A percentile compares a stretch with the other conserved stretches of the same genome.
These are phyloP conservation scores for Chrysoporthe puriensis DNA, from an alignment of 2,329 filamentous ascomycete genomes.

Conservation along the genomic window DNA sequence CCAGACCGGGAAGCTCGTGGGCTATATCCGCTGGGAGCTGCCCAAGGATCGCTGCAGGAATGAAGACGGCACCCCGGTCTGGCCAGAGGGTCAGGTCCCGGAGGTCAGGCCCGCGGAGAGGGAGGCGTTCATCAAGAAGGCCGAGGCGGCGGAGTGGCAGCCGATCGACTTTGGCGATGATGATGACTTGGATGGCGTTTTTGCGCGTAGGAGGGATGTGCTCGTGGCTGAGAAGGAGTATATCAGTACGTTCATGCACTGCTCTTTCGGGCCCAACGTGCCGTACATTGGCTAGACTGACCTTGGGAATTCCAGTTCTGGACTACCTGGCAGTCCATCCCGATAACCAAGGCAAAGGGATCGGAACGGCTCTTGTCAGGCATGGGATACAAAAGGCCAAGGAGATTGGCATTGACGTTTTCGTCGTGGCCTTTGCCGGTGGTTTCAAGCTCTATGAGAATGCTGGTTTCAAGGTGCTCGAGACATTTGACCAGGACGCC, in stretches of 20 bases:
- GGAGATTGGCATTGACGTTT: constrained; percentile 33
- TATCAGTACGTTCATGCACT: constrained; percentile 19
- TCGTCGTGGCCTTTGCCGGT: constrained; percentile 31
- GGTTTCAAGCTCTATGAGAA: constrained; percentile 32
- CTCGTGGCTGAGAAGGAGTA: constrained; percentile 27
- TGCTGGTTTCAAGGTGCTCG: constrained; percentile 31
- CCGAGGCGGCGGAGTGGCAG: constrained; percentile 28
- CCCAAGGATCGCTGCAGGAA: constrained; percentile 9
- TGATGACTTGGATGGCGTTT: constrained; percentile 24
- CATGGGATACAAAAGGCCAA: constrained; percentile 32
- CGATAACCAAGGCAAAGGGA: constrained; percentile 31
- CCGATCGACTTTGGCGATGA: constrained; percentile 16
- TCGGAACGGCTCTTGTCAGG: constrained; percentile 32
- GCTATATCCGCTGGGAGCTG: constrained; percentile 33
- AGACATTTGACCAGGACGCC: constrained; percentile 32
- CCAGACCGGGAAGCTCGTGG: constrained; percentile 30
- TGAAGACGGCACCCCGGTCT: constrained; percentile 13
- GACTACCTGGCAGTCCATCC: constrained; percentile 36
- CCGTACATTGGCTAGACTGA: background rate
- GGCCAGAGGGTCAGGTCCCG: constrained; percentile 31
- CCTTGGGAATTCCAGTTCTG: constrained; percentile 27
- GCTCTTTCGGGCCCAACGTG: too few species aligned
- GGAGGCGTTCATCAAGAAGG: constrained; percentile 22
- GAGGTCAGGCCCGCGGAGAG: constrained; percentile 28
- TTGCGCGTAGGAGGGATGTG: constrained; percentile 22